A percentile compares a stretch with the other conserved stretches of the same genome.
These are phyloP conservation scores for Pulveroboletus sp. DNA, from an alignment of 768 basidiomycete species.

Conservation along the genomic window DNA sequence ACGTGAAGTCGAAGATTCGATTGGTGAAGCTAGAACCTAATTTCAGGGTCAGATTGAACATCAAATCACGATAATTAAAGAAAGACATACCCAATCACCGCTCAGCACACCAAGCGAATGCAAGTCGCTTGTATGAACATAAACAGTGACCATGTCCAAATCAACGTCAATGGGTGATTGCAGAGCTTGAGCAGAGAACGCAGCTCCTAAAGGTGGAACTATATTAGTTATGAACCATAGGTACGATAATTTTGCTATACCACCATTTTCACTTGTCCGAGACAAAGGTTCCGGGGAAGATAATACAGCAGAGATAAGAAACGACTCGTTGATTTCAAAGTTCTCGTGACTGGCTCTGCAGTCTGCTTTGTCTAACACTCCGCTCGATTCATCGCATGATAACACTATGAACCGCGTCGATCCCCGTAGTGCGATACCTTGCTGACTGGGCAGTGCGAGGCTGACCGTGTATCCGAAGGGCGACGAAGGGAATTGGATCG, in stretches of 20 bases:
- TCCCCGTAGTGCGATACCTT: constrained; percentile 52
- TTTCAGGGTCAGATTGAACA: constrained; percentile 1
- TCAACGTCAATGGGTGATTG: constrained; percentile 28
- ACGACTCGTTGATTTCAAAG: constrained; percentile 70
- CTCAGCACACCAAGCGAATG: constrained; percentile 60
- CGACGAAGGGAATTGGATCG: constrained; percentile 3
- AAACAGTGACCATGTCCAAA: constrained; percentile 54
- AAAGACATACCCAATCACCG: constrained; percentile 68
- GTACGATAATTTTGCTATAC: neutral
- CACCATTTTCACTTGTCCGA: constrained; percentile 6
- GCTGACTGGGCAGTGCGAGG: constrained; percentile 66
- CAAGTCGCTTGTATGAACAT: constrained; percentile 59
- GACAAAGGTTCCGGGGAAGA: constrained; percentile 15
- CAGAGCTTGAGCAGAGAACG: constrained; percentile 32
- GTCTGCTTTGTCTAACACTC: constrained; percentile 3
- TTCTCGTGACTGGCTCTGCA: constrained; percentile 30
- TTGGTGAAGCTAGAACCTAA: constrained; percentile 50
- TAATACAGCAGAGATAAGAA: constrained; percentile 54
- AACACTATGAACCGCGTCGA: constrained; percentile 52
- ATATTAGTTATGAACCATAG: neutral
- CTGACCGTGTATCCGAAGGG: constrained; percentile 45
- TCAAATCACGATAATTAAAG: neutral
- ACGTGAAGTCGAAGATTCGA: constrained; percentile 36
- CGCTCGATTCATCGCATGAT: constrained; percentile 21
- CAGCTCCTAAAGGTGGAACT: constrained; percentile 7